Evolutionary conservation across 1,139 yeast genomes (phyloP), one percentile per base, ranked within the genome.

Genomic region (Candida dubliniensis): DNA sequence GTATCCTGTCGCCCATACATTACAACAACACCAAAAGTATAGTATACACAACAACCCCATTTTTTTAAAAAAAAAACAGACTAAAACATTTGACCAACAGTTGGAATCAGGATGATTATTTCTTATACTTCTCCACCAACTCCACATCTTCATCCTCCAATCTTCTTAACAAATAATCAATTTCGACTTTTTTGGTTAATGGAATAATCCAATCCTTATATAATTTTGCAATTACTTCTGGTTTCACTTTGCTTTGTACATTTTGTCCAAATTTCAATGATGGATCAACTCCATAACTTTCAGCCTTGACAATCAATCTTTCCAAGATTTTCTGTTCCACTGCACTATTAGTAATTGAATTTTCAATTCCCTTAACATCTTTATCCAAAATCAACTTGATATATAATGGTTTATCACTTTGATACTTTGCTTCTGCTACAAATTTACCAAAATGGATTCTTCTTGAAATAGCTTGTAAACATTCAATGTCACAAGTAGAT

Each of bases 391-490:
- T 93, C 55, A 90, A 68, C 54, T 76, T 67, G 1, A 79, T 81
- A 67, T 84, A 90, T 43, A 64, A 64, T 42, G 79, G 87, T 36
- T 73, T 77, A 53, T 91, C 95, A 26, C 74, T 67, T 57, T 76
- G 84, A 63, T 81, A 93, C 66, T 93, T 93, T 35, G 96, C 86
- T 62, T 93, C 99, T 5, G 99, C 99, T 5, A 93, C 99, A 70
- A 93, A 93, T 65, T 87, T 88, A 42, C 98, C 99, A 66, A 93
- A 93, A 67, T 93, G 99, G 53, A 93, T 89, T 60, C 99, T 79
- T 57, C 99, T 77, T n/a, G 96, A 87, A 40, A 93, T 69, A 4
- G 96, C 84, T 63, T 91, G 97, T 51, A 93, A 74, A 54, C 87
- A 81, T 53, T 87, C 96, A 47, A 93, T 86, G 60, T 93, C 99